Percentiles rank a stretch among this genome's conserved stretches.
phyloP scores from a whole-genome alignment of 345 rosid species.

The Eucalyptus dawsonii region DNA sequence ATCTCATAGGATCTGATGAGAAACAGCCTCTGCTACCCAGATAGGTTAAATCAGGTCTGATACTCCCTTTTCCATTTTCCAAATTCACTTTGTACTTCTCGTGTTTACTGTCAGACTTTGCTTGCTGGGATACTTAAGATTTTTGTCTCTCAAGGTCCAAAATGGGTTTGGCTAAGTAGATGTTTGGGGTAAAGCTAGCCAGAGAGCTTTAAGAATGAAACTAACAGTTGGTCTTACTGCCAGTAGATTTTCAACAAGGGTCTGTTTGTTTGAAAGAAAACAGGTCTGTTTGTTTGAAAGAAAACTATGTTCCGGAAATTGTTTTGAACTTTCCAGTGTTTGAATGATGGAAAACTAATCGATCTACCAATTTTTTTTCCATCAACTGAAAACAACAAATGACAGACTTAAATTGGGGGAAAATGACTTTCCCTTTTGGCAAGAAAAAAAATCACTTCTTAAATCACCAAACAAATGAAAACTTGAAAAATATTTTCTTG shows the following conservation, averaged over 20 bases:
- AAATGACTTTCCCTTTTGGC: neutral
- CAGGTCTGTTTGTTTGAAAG: neutral
- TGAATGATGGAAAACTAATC: neutral
- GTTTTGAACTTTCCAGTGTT: neutral
- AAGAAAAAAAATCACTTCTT: neutral
- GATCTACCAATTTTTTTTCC: neutral
- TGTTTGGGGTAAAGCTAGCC: neutral
- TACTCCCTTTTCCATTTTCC: neutral
- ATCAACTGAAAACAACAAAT: neutral
- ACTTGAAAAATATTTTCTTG: neutral
- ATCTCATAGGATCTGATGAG: conserved; percentile 2
- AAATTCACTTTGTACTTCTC: neutral
- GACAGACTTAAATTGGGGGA: neutral
- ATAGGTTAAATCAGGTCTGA: neutral
- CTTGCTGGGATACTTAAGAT: neutral
- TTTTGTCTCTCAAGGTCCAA: neutral
- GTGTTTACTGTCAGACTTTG: neutral
- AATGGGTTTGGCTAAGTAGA: neutral
- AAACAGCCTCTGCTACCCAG: conserved; percentile 13
- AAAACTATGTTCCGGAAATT: neutral
- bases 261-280: neutral
- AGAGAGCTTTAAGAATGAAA: neutral
- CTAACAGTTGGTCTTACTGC: neutral
- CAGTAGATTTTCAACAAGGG: neutral
- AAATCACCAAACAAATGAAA: neutral